Evolutionary conservation across 2,329 filamentous ascomycete species (phyloP), one percentile per base, ranked within the genome.

Genomic region (Helotiales sp.): DNA sequence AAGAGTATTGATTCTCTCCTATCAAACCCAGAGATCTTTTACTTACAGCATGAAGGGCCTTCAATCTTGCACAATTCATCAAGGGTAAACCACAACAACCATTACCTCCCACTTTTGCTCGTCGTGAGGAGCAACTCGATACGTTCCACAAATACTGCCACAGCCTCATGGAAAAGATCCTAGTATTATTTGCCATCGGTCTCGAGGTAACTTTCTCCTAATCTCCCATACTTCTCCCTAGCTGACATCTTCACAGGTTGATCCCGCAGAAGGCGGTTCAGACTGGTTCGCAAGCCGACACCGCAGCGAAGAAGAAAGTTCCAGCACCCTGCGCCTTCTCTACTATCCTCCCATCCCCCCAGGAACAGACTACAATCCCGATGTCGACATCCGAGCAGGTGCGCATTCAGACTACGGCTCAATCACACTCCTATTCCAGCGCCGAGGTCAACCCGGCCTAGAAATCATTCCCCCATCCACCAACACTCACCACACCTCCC

Each of bases 1-100:
- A 97, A 84, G 93, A 97, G 92, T 94, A 80, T 75, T 81, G 34
- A 24, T 15, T n/a, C 34, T 55, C 15, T 8, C 13, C 2, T 24
- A 10, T 22, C 22, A 13, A 40, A 32, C 6, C 3, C 28, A 15
- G 15, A 26, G 32, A 24, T 43, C 57, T 57, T 55, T 67, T 59
- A 67, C 60, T 63, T 10, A 61, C 11, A 1, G 43, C 22, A 17
- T 43, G 59, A 72, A 96, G 93, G 82, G 93, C 91, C 43, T 95
- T 98, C 84, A 99, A 98, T 81, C 91, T 98, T 76, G 93, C 91
- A 71, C 88, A 93, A 73, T 97, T 96, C 77, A 77, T 82, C 65
- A 55, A 74, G 69, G 85, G 87, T 72, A 88, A 89, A 79, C 86
- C 91, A 15, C 88, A 91, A 69, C 95, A 98, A 78, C 90, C 91